phyloP scores from a whole-genome alignment of 352 stramenopile species.

The Phytophthora pini region DNA sequence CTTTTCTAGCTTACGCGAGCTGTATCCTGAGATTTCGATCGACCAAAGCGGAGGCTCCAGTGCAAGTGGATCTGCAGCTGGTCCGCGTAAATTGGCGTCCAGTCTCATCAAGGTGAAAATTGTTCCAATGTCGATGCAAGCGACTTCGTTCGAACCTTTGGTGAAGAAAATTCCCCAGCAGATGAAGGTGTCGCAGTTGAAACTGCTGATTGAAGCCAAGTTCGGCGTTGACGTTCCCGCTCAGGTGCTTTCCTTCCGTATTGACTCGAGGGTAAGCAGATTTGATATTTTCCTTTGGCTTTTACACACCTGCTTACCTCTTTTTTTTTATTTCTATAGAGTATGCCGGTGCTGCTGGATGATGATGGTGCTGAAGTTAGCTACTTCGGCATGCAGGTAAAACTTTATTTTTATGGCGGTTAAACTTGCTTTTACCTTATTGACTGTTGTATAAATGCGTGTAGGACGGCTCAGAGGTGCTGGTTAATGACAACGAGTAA shows the following conservation, averaged over 20 bases:
- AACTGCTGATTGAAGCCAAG: constrained; percentile 76
- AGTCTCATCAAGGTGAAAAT: constrained; percentile 74
- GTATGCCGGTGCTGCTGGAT: constrained; percentile 69
- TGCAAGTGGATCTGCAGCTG: constrained; percentile 11
- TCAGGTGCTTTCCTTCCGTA: constrained; percentile 68
- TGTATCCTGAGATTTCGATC: constrained; percentile 62
- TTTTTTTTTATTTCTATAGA: constrained; percentile 39
- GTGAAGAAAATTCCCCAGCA: constrained; percentile 74
- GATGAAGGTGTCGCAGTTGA: constrained; percentile 82
- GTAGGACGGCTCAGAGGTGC: constrained; percentile 71
- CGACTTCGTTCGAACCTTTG: constrained; percentile 62
- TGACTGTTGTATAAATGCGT: background rate
- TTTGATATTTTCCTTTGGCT: background rate
- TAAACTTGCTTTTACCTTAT: too few species aligned
- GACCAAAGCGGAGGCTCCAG: constrained; percentile 17
- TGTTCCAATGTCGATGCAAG: constrained; percentile 77
- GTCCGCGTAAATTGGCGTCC: constrained; percentile 52
- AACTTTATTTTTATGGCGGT: too few species aligned
- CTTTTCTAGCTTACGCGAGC: constrained; percentile 44
- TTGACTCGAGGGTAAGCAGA: constrained; percentile 53
- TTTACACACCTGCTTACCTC: background rate
- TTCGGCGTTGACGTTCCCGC: constrained; percentile 59
- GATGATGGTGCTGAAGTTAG: constrained; percentile 73
- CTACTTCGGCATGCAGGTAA: constrained; percentile 80
- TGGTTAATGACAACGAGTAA: constrained; percentile 65